Base-by-base conservation (phyloP, 352 stramenopile species). In the Globisporangium abappressorium region DNA sequence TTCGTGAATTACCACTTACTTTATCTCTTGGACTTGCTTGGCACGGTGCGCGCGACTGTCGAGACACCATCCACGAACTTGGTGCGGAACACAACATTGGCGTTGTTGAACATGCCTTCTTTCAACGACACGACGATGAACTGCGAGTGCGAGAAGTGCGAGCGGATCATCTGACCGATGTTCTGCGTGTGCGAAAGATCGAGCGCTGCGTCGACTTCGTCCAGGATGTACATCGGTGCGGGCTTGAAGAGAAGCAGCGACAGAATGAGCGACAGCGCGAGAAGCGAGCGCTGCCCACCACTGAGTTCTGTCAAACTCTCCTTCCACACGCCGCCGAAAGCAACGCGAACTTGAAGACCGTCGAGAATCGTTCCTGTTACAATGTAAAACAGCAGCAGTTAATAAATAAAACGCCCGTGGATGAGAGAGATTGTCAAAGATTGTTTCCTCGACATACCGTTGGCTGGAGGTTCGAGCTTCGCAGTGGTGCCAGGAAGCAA, bases 41-140 rank as follows among this genome's bases (percentile, higher is more conserved):
- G 88, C 49, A 94, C 81, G 2, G 97, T 99, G 57, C 98, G 79
- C n/a, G 92, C 92, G 3, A 99, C 98, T 22, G 98, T 98, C n/a
- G 97, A 99, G 43, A 99, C 92, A 36, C 98, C 98, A 76, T 99
- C 98, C n/a, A 99, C 97, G 71, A 99, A 99, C 80, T 99, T 99
- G 34, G 98, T 99, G 57, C 97, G 87, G 85, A 99, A 99, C 59
- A 99, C 98, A 6, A 99, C 98, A 80, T 99, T 99, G 12, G 98
- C 98, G 76, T 99, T 99, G 84, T 99, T 99, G 85, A 99, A 99
- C 98, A 99, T 99, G 55, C 98, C 98, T 84, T 99, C 98, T 79
- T 99, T 99, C 22, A 99, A 81, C 33, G 95, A 99, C 22, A 99
- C 98, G 62, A 99, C 97, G 72, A 99, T 99, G 78, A 99, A 99